Conservation (phyloP, 2,329 filamentous ascomycete species). For the Cercospora zeina region DNA sequence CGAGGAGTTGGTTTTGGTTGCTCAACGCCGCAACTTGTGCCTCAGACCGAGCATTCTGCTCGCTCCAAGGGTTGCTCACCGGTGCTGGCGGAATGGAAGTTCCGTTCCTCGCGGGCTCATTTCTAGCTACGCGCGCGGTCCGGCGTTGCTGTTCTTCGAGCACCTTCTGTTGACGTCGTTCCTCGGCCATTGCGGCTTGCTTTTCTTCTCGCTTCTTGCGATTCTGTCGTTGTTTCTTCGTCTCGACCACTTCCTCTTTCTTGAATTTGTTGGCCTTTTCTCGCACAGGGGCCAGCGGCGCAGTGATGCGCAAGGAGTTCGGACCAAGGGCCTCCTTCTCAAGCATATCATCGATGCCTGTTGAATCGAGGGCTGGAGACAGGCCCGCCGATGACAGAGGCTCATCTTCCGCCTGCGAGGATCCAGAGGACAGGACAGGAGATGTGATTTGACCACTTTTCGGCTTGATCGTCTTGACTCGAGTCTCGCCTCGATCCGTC, state of each 20-base stretch:
- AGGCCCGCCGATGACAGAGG: slow-evolving; percentile 66
- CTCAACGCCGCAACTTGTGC: slow-evolving; percentile 14
- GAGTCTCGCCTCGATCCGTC: slow-evolving; percentile 56
- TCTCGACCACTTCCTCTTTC: slow-evolving; percentile 65
- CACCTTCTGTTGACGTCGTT: slow-evolving; percentile 74
- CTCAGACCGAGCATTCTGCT: slow-evolving; percentile 30
- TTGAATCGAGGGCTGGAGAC: slow-evolving; percentile 64
- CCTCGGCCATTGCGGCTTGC: slow-evolving; percentile 71
- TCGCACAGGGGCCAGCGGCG: slow-evolving; percentile 57
- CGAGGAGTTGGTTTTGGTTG: slow-evolving; percentile 44
- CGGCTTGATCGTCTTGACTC: slow-evolving; percentile 53
- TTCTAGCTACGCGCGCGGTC: slow-evolving; percentile 76
- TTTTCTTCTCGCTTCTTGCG: slow-evolving; percentile 80
- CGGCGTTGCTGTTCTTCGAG: slow-evolving; percentile 82
- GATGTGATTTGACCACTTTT: slow-evolving; percentile 44
- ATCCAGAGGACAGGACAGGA: slow-evolving; percentile 55
- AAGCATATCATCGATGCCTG: slow-evolving; percentile 88
- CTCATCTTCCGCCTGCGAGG: slow-evolving; percentile 77
- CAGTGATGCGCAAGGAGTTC: slow-evolving; percentile 75
- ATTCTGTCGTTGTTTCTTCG: slow-evolving; percentile 96
- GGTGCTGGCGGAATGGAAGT: slow-evolving; percentile 50
- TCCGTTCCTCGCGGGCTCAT: slow-evolving; percentile 79
- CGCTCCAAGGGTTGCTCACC: slow-evolving; percentile 57
- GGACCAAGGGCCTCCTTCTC: slow-evolving; percentile 69
- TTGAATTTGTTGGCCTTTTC: slow-evolving; percentile 60